Evolutionary conservation across 768 basidiomycete species (phyloP), one percentile per base, ranked within the genome.

Genomic region (Boletus subparvulus): DNA sequence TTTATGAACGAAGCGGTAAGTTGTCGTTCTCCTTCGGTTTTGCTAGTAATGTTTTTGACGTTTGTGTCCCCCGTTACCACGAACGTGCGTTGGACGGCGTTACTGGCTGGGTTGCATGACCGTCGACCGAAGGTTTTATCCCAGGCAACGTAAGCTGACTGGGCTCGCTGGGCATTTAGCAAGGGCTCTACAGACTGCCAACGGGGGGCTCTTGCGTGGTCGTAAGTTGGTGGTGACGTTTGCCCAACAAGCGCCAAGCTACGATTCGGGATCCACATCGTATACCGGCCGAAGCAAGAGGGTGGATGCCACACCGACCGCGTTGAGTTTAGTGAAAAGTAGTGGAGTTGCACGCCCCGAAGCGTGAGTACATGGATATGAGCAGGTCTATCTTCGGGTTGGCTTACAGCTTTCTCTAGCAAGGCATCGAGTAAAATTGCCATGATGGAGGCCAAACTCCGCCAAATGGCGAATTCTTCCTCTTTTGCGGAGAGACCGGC

Each of bases 401-500:
- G 16, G 26, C 60, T 66, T 19, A 65, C 42, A 21, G 33, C 24
- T 41, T 24, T 26, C 54, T 37, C 48, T 54, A 64, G 64, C 45
- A 95, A 91, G 48, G 94, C 92, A 2, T 76, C 81, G 43, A 86
- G 85, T 63, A 97, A 98, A 74, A 99, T 99, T 63, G 94, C 94
- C 9, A 83, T 88, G 65, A 89, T 98, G 81, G 97, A 99, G 73
- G 96, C 96, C 3, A 99, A 99, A 72, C 78, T 99, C 24, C 82
- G 85, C 17, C 84, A 92, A 60, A 85, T 97, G 82, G 84, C 85
- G 63, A 68, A 56, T 54, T 68, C 65, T 14, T 64, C 63, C 1
- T 26, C 59, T 2, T 66, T 65, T 28, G 39, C 47, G 0, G 67
- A 70, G 30, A 57, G 56, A 52, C 61, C 69, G 16, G 56, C 47